phyloP scores from a whole-genome alignment of 345 rosid genomes.

The Psidium guajava region DNA sequence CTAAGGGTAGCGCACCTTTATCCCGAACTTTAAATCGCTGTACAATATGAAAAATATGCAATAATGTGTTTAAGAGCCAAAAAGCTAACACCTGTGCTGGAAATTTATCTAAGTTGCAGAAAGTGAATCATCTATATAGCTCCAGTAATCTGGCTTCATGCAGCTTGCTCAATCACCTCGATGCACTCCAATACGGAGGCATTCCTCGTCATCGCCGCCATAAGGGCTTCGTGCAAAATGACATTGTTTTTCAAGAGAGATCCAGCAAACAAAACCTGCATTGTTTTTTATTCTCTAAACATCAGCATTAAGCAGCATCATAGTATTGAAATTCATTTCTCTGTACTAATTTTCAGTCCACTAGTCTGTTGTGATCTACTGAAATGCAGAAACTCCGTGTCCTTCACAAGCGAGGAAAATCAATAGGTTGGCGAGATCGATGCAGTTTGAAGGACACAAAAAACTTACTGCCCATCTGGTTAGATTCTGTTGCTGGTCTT shows the following conservation, averaged over 20 bases:
- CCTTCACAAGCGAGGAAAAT: not conserved
- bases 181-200: slow-evolving; percentile 77
- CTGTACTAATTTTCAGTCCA: not conserved
- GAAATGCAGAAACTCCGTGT: not conserved
- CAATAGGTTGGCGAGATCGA: not conserved
- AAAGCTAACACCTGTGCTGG: not conserved
- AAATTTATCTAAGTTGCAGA: not conserved
- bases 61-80: not conserved
- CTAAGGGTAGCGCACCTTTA: not conserved
- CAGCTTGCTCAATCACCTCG: slow-evolving; percentile 57
- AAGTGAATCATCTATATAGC: not conserved
- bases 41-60: too few species aligned
- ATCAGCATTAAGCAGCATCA: not conserved
- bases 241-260: slow-evolving; percentile 79
- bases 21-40: not conserved
- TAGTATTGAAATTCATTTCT: not conserved
- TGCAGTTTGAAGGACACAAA: not conserved
- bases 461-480: slow-evolving; percentile 93
- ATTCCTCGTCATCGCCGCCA: slow-evolving; percentile 67
- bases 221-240: slow-evolving; percentile 55
- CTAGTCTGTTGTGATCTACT: not conserved
- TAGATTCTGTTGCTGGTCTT: slow-evolving; percentile 88
- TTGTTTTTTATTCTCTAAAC: not conserved
- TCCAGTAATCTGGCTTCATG: not conserved
- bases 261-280: slow-evolving; percentile 73